Evolutionary conservation across 371 early-diverging fungal genomes (phyloP), one percentile per base, ranked within the genome.

Genomic region (Mucor velutinosus): DNA sequence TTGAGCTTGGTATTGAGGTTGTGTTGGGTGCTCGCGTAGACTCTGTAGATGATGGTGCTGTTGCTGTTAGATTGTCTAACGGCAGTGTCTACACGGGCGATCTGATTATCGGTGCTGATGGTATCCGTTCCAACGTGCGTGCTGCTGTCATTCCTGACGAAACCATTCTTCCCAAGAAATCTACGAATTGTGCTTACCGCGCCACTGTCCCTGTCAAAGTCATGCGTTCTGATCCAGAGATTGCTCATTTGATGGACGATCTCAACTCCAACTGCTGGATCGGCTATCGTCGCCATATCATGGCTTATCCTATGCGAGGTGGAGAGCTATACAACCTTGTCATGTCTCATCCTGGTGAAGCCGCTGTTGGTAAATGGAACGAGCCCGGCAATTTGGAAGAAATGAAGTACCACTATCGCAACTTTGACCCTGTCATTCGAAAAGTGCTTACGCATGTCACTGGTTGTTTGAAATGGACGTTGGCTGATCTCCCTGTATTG

Each of bases 231-330:
- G 75, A 75, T 43, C 69, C 75, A 15, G 56, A 62, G 37, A 65
- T 75, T 14, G 51, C 75, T 12, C 65, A 62, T 32, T 49, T 75
- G n/a, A 68, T 75, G 71, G 68, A 75, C 21, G 72, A 71, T 41
- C 69, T 64, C 33, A 75, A 71, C 53, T 75, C 75, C 5, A 71
- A 75, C 57, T 75, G 71, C 58, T 75, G 75, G 75, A 75, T 75
- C 47, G 75, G 75, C 1, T 67, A 71, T 32, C 65, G 68, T 33
- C 67, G 75, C 7, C 75, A 75, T 19, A 49, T 75, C 29, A 71
- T 75, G 68, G 75, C 71, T 3, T 75, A 75, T 37, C 75, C 75
- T 35, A 75, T 75, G 14, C 68, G 72, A 30, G 64, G 67, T 29
- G 75, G 75, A 14, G 56, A 71, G 33, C 47, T 75, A 21, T 75